These are phyloP conservation scores for Oryza glaberrima DNA, from an alignment of 176 grass and related monocot species.

Conservation along the genomic window DNA sequence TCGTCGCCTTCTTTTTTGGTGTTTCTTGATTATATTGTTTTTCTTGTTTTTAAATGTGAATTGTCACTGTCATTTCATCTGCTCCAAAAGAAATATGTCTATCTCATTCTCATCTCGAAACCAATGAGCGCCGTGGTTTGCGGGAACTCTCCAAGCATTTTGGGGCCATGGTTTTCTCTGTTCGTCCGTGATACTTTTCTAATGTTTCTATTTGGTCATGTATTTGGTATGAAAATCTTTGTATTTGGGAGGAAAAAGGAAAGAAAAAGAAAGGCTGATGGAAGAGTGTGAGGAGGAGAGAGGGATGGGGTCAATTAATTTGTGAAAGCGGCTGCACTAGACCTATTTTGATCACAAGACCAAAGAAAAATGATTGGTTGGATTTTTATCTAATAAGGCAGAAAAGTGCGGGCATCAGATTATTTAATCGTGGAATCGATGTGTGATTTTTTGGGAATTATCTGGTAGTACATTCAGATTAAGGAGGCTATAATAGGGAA, in stretches of 20 bases:
- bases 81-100: background rate
- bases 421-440: no score
- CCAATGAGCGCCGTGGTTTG: constrained; percentile 8
- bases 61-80: background rate
- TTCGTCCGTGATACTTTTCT: background rate
- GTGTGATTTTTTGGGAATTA: no score
- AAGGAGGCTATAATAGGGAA: no score
- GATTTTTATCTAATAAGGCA: background rate
- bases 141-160: constrained; percentile 18
- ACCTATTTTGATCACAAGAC: constrained; percentile 8
- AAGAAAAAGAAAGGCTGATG: background rate
- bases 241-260: background rate
- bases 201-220: background rate
- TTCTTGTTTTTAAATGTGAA: constrained; percentile 1
- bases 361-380: background rate
- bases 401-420: background rate
- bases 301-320: constrained; percentile 29
- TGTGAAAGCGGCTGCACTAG: constrained; percentile 38
- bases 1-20: background rate
- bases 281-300: background rate
- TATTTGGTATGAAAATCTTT: background rate
- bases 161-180: constrained; percentile 24
- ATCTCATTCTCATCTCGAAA: constrained; percentile 15
- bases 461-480: no score
- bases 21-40: background rate